These are phyloP conservation scores for sweet orange (Citrus sinensis) DNA, from an alignment of 345 rosid genomes.

Conservation along the genomic window DNA sequence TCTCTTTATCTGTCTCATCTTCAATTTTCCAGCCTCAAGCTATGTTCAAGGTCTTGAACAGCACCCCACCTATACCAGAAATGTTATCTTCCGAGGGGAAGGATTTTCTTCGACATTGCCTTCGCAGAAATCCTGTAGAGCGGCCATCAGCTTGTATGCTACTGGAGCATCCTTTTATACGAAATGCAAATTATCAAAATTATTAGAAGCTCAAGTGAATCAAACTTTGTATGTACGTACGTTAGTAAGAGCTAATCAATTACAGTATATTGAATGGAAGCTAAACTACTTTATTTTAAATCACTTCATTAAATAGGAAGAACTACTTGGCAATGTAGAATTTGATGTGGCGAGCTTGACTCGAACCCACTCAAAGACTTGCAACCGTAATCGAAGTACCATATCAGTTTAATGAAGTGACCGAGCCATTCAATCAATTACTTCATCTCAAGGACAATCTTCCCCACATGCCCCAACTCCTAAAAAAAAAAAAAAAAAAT, in stretches of 20 bases:
- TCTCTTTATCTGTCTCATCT: background rate
- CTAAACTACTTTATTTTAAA: no score
- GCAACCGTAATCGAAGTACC: background rate
- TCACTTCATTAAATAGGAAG: no score
- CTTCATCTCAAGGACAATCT: background rate
- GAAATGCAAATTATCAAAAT: conserved; percentile 34
- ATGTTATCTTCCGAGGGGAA: conserved; percentile 51
- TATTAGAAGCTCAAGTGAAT: background rate
- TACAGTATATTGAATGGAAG: no score
- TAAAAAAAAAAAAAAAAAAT: no score
- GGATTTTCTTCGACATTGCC: conserved; percentile 58
- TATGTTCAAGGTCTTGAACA: conserved; percentile 57
- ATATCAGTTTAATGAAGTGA: background rate
- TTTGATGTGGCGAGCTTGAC: background rate
- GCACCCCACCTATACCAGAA: conserved; percentile 54
- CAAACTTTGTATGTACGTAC: no score
- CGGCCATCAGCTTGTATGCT: conserved; percentile 46
- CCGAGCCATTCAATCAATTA: conserved; percentile 5
- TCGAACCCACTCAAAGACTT: background rate
- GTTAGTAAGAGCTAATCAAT: no score
- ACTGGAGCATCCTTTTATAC: conserved; percentile 60
- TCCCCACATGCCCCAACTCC: background rate
- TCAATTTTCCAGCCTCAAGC: conserved; percentile 51
- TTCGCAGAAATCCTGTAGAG: conserved; percentile 56
- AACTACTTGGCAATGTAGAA: background rate